These are phyloP conservation scores for Pelargonium myrrhifolium DNA, from an alignment of 441 rosid species.

Conservation along the genomic window DNA sequence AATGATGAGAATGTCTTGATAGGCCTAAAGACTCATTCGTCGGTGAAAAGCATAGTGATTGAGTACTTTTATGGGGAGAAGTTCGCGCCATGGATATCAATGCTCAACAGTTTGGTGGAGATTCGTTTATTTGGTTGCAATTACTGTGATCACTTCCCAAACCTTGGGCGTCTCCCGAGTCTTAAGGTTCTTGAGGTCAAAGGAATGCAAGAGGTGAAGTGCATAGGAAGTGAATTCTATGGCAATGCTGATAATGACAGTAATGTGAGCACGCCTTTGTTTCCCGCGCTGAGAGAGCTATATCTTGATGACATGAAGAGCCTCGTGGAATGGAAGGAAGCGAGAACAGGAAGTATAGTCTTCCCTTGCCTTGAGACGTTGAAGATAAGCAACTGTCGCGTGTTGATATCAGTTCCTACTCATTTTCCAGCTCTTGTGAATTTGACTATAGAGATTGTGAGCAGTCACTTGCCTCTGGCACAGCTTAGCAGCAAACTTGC, in stretches of 20 bases:
- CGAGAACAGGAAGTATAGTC: neutral
- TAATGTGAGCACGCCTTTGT: neutral
- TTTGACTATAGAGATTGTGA: too few relatives aligned
- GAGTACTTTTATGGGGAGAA: neutral
- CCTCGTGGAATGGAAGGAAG: slow-evolving; percentile 1
- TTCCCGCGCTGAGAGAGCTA: neutral
- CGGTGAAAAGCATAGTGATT: neutral
- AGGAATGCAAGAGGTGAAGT: neutral
- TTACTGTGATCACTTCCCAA: neutral
- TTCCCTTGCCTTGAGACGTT: neutral
- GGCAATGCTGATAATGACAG: neutral
- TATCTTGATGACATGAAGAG: neutral
- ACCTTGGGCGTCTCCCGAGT: neutral
- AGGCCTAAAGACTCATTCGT: neutral
- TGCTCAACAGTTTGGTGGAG: neutral
- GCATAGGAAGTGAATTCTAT: slow-evolving; percentile 2
- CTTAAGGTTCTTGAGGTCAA: neutral
- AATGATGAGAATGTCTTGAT: neutral
- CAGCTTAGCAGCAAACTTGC: neutral
- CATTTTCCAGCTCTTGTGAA: neutral
- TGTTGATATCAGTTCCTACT: neutral
- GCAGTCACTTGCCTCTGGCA: too few relatives aligned
- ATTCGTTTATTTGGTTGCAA: neutral
- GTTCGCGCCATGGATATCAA: neutral
- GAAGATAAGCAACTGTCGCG: neutral